Evolutionary conservation across 1,284 basidiomycete species (phyloP).

Genomic region (Peniophora sp.): DNA sequence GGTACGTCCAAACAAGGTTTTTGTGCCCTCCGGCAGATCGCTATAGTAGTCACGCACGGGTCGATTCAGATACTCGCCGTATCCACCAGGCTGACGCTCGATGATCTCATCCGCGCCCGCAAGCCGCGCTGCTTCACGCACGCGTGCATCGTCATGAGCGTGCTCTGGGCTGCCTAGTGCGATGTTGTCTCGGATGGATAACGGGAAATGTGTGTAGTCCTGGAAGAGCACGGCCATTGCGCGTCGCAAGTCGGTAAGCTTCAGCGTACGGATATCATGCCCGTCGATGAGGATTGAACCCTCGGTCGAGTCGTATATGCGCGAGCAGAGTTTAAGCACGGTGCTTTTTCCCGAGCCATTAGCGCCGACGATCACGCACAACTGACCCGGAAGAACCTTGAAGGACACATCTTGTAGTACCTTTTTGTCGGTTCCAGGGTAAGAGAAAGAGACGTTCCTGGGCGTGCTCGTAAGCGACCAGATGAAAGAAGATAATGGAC

Average conservation of each 20-base stretch:
- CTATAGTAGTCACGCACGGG: conserved; percentile 69
- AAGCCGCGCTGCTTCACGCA: conserved; percentile 54
- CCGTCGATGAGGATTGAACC: conserved; percentile 63
- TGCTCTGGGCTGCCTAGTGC: conserved; percentile 55
- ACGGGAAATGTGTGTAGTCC: conserved; percentile 70
- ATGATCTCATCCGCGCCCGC: conserved; percentile 65
- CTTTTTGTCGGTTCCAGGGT: conserved; percentile 49
- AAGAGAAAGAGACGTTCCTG: conserved; percentile 67
- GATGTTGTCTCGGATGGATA: conserved; percentile 74
- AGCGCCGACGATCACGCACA: conserved; percentile 73
- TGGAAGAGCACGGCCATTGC: conserved; percentile 68
- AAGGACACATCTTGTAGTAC: conserved; percentile 63
- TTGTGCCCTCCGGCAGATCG: conserved; percentile 54
- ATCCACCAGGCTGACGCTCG: conserved; percentile 52
- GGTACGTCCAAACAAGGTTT: conserved; percentile 48
- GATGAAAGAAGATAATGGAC: not conserved
- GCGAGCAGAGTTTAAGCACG: conserved; percentile 62
- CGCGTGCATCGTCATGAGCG: conserved; percentile 45
- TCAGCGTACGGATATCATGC: conserved; percentile 51
- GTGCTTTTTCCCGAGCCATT: conserved; percentile 79
- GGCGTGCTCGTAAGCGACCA: no score
- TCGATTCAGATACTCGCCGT: conserved; percentile 62
- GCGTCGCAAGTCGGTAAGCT: conserved; percentile 53
- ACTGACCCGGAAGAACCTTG: conserved; percentile 59
- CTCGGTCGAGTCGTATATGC: conserved; percentile 61